These are phyloP conservation scores for Rhypophila decipiens DNA, from an alignment of 495 filamentous ascomycete species.

Conservation along the genomic window DNA sequence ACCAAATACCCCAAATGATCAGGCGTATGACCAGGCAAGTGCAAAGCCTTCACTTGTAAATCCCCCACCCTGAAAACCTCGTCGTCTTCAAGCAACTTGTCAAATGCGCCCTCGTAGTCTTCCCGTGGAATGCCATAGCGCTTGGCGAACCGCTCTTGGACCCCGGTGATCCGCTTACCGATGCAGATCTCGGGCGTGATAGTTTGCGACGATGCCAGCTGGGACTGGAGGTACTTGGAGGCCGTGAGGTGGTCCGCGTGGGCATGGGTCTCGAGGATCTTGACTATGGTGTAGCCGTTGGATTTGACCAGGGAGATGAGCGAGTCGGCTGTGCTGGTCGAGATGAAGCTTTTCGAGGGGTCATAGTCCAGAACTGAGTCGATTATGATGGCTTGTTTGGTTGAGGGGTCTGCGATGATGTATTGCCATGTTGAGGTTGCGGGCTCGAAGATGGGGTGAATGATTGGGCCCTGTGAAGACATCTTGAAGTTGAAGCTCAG, in stretches of 20 bases:
- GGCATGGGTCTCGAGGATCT: slow-evolving; percentile 55
- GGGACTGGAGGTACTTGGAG: slow-evolving; percentile 44
- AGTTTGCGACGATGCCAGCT: slow-evolving; percentile 21
- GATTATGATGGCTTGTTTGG: slow-evolving; percentile 45
- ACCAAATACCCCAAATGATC: slow-evolving; percentile 56
- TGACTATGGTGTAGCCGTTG: slow-evolving; percentile 38
- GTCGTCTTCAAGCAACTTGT: slow-evolving; percentile 47
- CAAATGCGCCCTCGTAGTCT: slow-evolving; percentile 44
- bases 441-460: slow-evolving; percentile 26
- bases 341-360: slow-evolving; percentile 35
- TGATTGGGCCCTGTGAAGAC: slow-evolving; percentile 18
- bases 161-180: slow-evolving; percentile 47
- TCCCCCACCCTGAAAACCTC: slow-evolving; percentile 44
- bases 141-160: slow-evolving; percentile 43
- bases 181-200: slow-evolving; percentile 41
- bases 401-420: slow-evolving; percentile 46
- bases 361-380: slow-evolving; percentile 56
- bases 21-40: slow-evolving; percentile 57
- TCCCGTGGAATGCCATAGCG: slow-evolving; percentile 37
- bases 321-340: slow-evolving; percentile 42
- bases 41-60: slow-evolving; percentile 39
- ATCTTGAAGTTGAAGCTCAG: too few relatives aligned
- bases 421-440: slow-evolving; percentile 52
- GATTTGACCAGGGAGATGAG: slow-evolving; percentile 34
- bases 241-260: slow-evolving; percentile 59